Base-by-base conservation (phyloP, 2,329 filamentous ascomycete genomes). In the Diplodia intermedia region DNA sequence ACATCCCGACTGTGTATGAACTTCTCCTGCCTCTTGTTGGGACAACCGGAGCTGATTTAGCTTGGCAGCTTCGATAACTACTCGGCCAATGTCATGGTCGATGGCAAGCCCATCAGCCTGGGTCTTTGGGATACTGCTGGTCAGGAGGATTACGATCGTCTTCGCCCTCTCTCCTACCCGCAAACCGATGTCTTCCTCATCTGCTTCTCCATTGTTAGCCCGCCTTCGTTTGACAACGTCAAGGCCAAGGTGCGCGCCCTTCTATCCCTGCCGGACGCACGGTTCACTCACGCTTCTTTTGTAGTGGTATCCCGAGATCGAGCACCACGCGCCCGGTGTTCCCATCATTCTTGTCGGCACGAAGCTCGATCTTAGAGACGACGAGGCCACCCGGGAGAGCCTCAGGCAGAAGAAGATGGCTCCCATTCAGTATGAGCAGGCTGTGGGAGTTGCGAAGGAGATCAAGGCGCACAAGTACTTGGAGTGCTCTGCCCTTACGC, bases 181-280 rank as follows among this genome's bases (percentile, higher is more conserved):
- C 94, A 99, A 84, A 98, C 95, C 69, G 95, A 99, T 77, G 95
- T 98, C 60, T 98, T 98, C 82, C 86, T 98, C 73, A 97, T 98
- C 79, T 98, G 94, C 84, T 98, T 98, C 83, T 97, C 94, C 72
- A 96, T 98, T 78, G 94, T 97, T 82, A 96, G 92, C 88, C 94
- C 94, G 60, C 93, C 95, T 26, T 97, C 94, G 38, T 98, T 97
- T 78, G 95, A 98, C 83, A 99, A 99, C 88, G 94, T 99, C 79
- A 95, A 93, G 84, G 94, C 94, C 70, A 99, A 98, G 90, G 94
- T 97, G 85, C 62, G 57, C 43, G n/a, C 47, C 53, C 33, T 57
- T 31, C n/a, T 23, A n/a, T 60, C 49, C 33, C 20, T 53, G 52
- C 12, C 33, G 31, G 63, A 69, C 57, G 66, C 60, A 69, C 49